Evolutionary conservation across 768 basidiomycete species (phyloP), one percentile per base, ranked within the genome.

Genomic region (Mycena vulgaris): DNA sequence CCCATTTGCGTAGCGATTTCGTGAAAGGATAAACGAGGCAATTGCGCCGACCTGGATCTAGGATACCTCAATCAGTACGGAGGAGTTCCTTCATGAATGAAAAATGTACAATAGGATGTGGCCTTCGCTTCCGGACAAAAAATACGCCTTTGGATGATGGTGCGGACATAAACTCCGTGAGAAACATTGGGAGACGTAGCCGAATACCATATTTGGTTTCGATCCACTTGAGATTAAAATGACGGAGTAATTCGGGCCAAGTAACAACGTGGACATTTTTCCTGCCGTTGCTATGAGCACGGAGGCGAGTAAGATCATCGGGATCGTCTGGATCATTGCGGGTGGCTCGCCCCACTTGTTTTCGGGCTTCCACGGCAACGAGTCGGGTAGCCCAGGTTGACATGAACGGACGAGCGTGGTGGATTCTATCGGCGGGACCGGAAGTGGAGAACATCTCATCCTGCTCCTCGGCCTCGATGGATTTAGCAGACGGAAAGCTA

Each of bases 141-240:
- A 68, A n/a, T 0, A 45, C 63, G 19, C 61, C 76, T 74, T 78
- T 71, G 74, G 78, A 77, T n/a, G 48, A 6, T n/a, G 65, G 65
- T 0, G 65, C 65, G 0, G 57, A 7, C 57, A 52, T 52, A 8
- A 3, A 28, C 21, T 60, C 40, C 14, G 57, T 60, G 8, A 59
- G 37, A 11, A 59, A 58, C 28, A 42, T 52, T 7, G 47, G 45
- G 27, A 66, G 35, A 5, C n/a, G 40, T 0, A 5, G 48, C 2
- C 31, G 28, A 9, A 21, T 40, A 10, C 23, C 2, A 35, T 55
- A 64, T 23, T 55, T 53, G 0, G 4, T 7, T 30, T 55, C 30
- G 9, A 55, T 19, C 3, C 28, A 9, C 2, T 19, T 9, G 0
- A 64, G 13, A 11, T 19, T 64, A 23, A 64, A 64, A 16, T 56